Evolutionary conservation across 2,329 filamentous ascomycete genomes (phyloP).

Genomic region (Fusarium tuaranense): DNA sequence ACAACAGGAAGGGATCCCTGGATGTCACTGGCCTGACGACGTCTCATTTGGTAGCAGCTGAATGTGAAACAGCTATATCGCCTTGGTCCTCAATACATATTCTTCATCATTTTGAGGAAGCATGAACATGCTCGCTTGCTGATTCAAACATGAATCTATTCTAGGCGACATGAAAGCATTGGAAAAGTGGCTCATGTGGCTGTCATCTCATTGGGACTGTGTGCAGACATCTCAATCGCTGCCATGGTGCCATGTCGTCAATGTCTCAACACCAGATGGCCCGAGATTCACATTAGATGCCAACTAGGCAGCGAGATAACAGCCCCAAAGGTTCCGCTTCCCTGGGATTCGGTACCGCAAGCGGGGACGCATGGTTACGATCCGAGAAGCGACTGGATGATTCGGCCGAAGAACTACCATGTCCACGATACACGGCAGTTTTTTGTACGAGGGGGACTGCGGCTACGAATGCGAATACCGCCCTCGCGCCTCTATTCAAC

Average conservation of each 20-base stretch:
- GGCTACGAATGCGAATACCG: slow-evolving; percentile 16
- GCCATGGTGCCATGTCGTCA: slow-evolving; percentile 7
- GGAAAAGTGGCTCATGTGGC: neutral
- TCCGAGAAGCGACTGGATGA: slow-evolving; percentile 24
- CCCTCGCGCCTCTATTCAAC: neutral
- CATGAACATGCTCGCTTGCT: neutral
- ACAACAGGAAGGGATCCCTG: slow-evolving; percentile 23
- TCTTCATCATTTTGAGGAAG: neutral
- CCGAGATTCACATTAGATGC: slow-evolving; percentile 11
- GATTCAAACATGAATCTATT: neutral
- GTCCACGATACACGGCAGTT: slow-evolving; percentile 16
- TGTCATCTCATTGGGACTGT: neutral
- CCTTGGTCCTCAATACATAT: slow-evolving; percentile 10
- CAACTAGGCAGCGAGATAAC: slow-evolving; percentile 24
- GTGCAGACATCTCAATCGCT: neutral
- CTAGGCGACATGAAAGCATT: neutral
- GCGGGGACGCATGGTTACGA: slow-evolving; percentile 23
- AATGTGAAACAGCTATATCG: slow-evolving; percentile 40
- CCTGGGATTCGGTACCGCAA: slow-evolving; percentile 33
- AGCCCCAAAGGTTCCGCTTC: slow-evolving; percentile 25
- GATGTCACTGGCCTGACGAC: slow-evolving; percentile 22
- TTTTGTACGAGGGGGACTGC: slow-evolving; percentile 5
- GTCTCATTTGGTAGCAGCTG: slow-evolving; percentile 38
- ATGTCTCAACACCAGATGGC: slow-evolving; percentile 1
- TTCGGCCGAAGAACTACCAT: slow-evolving; percentile 25